Evolutionary conservation across 192 early-diverging fungal species (phyloP).

Genomic region (Linnemannia zychae): DNA sequence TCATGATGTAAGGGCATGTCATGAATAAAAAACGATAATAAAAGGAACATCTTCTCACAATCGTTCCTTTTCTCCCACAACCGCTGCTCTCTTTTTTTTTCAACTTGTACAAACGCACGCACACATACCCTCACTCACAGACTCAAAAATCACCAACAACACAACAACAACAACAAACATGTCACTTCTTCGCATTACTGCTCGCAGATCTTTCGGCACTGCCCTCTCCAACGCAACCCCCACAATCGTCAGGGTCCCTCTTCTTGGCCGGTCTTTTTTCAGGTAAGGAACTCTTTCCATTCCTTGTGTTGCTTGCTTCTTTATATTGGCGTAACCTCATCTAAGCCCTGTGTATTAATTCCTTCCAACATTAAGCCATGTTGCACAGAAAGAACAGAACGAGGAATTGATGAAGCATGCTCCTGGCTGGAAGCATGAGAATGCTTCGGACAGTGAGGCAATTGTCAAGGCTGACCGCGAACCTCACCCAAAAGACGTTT

Average conservation of each 20-base stretch:
- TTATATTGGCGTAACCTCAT: neutral
- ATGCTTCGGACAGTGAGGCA: constrained; percentile 40
- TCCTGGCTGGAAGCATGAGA: constrained; percentile 41
- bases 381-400: neutral
- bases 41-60: neutral
- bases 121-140: neutral
- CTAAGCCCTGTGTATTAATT: neutral
- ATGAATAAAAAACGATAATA: neutral
- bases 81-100: neutral
- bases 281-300: neutral
- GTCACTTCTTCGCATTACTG: constrained; percentile 40
- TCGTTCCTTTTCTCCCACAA: neutral
- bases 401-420: constrained; percentile 31
- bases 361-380: neutral
- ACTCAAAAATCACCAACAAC: neutral
- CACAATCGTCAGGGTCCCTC: constrained; percentile 11
- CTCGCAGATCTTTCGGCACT: constrained; percentile 24
- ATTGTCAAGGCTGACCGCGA: constrained; percentile 45
- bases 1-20: neutral
- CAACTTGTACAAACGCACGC: neutral
- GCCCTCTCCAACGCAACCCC: constrained; percentile 10
- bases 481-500: constrained; percentile 7
- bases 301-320: neutral
- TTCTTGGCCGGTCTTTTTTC: constrained; percentile 22
- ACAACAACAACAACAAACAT: constrained; percentile 6